Base-by-base conservation (phyloP, 495 filamentous ascomycete species). In the Diplogelasinospora grovesii region DNA sequence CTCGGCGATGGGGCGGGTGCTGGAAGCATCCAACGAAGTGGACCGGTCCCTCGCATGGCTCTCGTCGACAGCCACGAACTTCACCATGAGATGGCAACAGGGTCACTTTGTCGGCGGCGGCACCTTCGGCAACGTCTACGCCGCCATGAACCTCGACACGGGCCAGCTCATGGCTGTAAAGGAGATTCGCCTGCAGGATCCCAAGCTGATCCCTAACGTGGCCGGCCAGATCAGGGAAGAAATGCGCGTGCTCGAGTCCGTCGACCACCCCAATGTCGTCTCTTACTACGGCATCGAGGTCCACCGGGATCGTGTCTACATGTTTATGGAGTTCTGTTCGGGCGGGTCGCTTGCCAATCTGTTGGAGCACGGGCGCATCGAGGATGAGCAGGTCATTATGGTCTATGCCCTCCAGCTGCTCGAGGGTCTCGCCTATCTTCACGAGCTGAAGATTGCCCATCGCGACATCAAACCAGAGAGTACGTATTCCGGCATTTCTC, bases 261-360 rank as follows among this genome's bases (percentile, higher is more conserved):
- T 98, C 18, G 88, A 96, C 54, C 92, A 97, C 55, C 93, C 93
- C 6, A 97, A 98, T 55, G 89, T 98, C 30, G 92, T 98, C 5
- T 88, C 86, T 5, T 98, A 98, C 63, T 89, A 90, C 53, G 92
- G 92, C 34, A 96, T 98, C 53, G 92, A 98, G 59, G 92, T 96
- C 3, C 92, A 97, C 61, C 78, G 92, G 26, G 92, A 98, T 69
- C 95, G 95, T 53, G 93, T 97, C 5, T 98, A 97, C 64, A 93
- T 98, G 49, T 98, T 98, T 64, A 98, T 98, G 92, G 92, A 98
- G 61, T 96, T 93, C 60, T 98, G 92, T 53, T 89, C 86, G 3
- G 90, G 93, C 22, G 92, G 92, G 13, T 95, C 90, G 4, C 68
- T 98, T n/a, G 89, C 92, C 29, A 80, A 74, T 16, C 68, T 97